Conservation (phyloP, 805 yeast genomes). For the Isabelozyma gotoi region DNA sequence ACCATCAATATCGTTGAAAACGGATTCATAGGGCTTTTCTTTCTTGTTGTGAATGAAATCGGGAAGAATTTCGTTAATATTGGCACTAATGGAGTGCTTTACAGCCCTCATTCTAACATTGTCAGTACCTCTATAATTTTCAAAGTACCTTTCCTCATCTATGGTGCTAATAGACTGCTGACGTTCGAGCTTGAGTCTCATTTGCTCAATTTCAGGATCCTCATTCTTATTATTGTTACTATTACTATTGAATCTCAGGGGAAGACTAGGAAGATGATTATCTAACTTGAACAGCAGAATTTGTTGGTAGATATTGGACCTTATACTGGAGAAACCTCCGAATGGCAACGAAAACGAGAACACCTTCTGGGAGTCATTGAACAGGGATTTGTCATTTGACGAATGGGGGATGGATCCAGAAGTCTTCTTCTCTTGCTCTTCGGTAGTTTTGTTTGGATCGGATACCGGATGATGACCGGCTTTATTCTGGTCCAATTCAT, state of each 20-base stretch:
- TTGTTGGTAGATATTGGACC: conserved; percentile 26
- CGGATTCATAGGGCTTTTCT: conserved; percentile 35
- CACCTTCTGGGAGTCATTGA: conserved; percentile 32
- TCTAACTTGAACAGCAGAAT: conserved; percentile 20
- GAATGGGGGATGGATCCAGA: too few species aligned
- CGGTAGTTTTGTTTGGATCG: conserved; percentile 13
- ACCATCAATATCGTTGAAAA: conserved; percentile 67
- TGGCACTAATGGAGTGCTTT: conserved; percentile 57
- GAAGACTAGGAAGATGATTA: conserved; percentile 20
- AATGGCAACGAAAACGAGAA: conserved; percentile 62
- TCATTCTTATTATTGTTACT: conserved; percentile 1
- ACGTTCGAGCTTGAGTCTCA: conserved; percentile 44
- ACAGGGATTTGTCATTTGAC: conserved; percentile 6
- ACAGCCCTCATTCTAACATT: conserved; percentile 72
- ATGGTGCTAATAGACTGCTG: conserved; percentile 59
- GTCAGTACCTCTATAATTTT: conserved; percentile 55
- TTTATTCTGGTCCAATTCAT: conserved; percentile 8
- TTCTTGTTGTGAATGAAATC: conserved; percentile 18
- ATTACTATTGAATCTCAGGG: background rate
- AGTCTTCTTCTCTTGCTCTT: conserved; percentile 9
- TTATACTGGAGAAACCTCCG: conserved; percentile 39
- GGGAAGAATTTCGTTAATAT: conserved; percentile 42
- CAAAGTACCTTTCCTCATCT: conserved; percentile 63
- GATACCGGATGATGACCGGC: conserved; percentile 10
- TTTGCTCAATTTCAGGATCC: conserved; percentile 20